Evolutionary conservation across 2,329 filamentous ascomycete species (phyloP), one percentile per base, ranked within the genome.

Genomic region (Ascochyta viciae-villosae): DNA sequence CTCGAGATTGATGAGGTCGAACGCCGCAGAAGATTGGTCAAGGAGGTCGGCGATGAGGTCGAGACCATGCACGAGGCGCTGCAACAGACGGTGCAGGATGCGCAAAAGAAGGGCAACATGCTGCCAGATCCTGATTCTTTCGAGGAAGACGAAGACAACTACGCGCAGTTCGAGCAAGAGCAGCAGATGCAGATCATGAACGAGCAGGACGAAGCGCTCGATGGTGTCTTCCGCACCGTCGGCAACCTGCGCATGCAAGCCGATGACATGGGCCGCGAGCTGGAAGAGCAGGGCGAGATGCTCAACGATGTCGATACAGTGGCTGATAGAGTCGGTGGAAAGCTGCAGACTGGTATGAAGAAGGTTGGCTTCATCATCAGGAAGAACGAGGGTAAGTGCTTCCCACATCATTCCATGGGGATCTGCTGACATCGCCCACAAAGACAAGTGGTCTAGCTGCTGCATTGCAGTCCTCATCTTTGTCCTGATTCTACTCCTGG

Each of bases 241-340:
- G 94, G 93, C 2, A 97, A 92, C 73, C 78, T 99, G 72, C 83
- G 94, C 52, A 84, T 89, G 72, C 95, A 98, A 82, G 96, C 95
- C 1, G 89, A 96, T 76, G 91, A 92, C 66, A 99, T 99, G 94
- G 94, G 95, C 1, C 83, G 94, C 54, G 95, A 99, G 80, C 82
- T 99, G 41, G 96, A 97, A 77, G 95, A 99, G 79, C 95, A 99
- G 82, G 85, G 84, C 22, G 91, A 92, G 75, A 89, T 98, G 85
- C 82, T 99, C 54, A 88, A 95, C 61, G 88, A 90, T 48, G 89
- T 96, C 37, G 94, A 98, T 76, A 85, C 83, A 27, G 82, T 96
- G 53, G 92, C 91, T 4, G 93, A 98, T 74, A 84, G 94, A 31
- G 92, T 99, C 1, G 90, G 91, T 13, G 90, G 91, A 1, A 88